Base-by-base conservation (phyloP, 768 basidiomycete genomes). In the Trametes maxima region DNA sequence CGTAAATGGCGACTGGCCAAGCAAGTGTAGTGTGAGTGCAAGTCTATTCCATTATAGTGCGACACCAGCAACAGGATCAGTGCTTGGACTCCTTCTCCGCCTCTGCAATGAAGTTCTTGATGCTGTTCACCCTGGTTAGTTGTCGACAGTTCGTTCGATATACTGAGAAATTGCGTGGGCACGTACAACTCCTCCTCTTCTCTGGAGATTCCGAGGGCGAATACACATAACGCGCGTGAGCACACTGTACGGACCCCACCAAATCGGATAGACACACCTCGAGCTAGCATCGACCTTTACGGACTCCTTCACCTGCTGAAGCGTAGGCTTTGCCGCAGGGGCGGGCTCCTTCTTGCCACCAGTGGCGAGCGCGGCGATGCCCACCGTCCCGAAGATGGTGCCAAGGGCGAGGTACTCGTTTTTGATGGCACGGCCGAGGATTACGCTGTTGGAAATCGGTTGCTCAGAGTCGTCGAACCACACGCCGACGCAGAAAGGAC, bases 111-210 rank as follows among this genome's bases (percentile, higher is more conserved):
- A 90, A 94, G 51, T 86, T 86, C 73, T 82, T 79, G 77, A 94
- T 91, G 72, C 92, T 94, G 78, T 80, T 69, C 66, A 78, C 75
- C 80, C 82, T 83, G 71, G 68, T 74, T 61, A 75, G 77, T 83
- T 72, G 67, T 73, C 68, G 72, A 68, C 68, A 74, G 69, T 74
- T 70, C 70, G 67, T 67, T 67, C 67, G 57, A 39, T 21, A 56
- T 21, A 37, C 40, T 19, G 60, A 39, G 37, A 65, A 62, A 52
- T 39, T 53, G 7, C 60, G 56, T 37, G 42, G 43, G 66, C 72
- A 85, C 84, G 74, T 77, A 94, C 92, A 94, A 94, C 65, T 86
- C 80, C 71, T 91, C 92, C 73, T 94, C 92, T 74, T 94, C 90
- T 63, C 90, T 93, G 68, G 25, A 45, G 28, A 33, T 43, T 39